Percentiles rank a stretch among this genome's conserved stretches.
Conservation (phyloP, 441 rosid genomes). For the Codiaeum variegatum region DNA sequence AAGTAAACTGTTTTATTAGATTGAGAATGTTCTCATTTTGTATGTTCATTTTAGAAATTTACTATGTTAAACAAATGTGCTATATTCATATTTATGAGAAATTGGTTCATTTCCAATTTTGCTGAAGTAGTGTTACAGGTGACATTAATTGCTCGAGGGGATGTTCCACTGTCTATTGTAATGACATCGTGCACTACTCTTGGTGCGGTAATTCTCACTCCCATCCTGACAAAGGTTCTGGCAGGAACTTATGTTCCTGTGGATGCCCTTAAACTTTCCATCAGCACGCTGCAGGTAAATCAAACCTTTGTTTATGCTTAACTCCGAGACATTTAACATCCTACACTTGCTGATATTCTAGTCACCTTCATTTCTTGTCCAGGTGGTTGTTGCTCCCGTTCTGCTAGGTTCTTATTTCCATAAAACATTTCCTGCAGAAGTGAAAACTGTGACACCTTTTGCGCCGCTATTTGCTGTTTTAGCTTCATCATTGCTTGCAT, state of each 20-base stretch:
- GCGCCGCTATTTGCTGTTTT: slow-evolving; percentile 60
- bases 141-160: slow-evolving; percentile 64
- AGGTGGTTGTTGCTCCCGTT: slow-evolving; percentile 60
- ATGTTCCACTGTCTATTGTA: slow-evolving; percentile 59
- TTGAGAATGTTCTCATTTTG: neutral
- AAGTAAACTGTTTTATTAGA: too few species aligned
- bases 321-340: neutral
- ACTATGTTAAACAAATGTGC: neutral
- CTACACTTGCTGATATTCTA: neutral
- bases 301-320: neutral
- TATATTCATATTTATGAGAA: slow-evolving; percentile 9
- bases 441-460: slow-evolving; percentile 45
- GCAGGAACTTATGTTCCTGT: slow-evolving; percentile 64
- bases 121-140: slow-evolving; percentile 50
- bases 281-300: slow-evolving; percentile 62
- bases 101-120: slow-evolving; percentile 25
- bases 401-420: slow-evolving; percentile 54
- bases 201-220: slow-evolving; percentile 58
- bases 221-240: slow-evolving; percentile 46
- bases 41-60: neutral
- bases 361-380: slow-evolving; percentile 8
- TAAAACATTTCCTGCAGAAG: slow-evolving; percentile 44
- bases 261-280: slow-evolving; percentile 51
- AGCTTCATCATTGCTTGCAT: slow-evolving; percentile 52
- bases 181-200: slow-evolving; percentile 61